Evolutionary conservation across 1,284 basidiomycete genomes (phyloP), one percentile per base, ranked within the genome.

Genomic region (Volvariella volvacea): DNA sequence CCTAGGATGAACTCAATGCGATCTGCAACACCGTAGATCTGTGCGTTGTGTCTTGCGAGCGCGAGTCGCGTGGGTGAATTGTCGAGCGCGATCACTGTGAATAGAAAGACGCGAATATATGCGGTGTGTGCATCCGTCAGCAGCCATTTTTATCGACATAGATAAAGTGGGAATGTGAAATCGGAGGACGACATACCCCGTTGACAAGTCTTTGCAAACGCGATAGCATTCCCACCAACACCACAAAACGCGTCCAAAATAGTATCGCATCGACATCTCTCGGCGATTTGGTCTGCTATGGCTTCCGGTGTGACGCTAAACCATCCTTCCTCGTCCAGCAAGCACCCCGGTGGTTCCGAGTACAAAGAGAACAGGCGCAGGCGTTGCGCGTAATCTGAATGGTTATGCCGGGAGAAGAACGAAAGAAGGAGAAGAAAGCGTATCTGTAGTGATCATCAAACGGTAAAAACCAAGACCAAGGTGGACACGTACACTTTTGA

Each of bases 201-300:
- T 61, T 94, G 85, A 64, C 94, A 98, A 1, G 93, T 96, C 59
- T 87, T 80, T 1, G 96, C 96, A 64, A 99, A 97, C 8, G 93
- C 92, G 46, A 99, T 99, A 1, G 93, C 81, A 57, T 99, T 99
- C 2, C 96, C 96, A 7, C 96, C 96, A 0, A 98, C 94, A 0
- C 96, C 96, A 58, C 93, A 97, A 59, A 98, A 99, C 1, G 92
- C 92, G 58, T 99, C 96, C 20, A 95, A 69, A 41, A 94, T 72
- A 2, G 82, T 83, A 52, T 83, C 83, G 54, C 86, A 93, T 19
- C 86, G 74, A 68, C 94, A 96, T 21, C 94, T 71, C 51, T 92
- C 85, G 0, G 96, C 95, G 40, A 97, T 96, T 57, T 93, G 92
- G 48, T 78, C 67, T 2, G 95, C 96, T 14, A 99, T 84, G 28